Evolutionary conservation across 2,329 filamentous ascomycete genomes (phyloP).

Genomic region (Beauveria sp.): DNA sequence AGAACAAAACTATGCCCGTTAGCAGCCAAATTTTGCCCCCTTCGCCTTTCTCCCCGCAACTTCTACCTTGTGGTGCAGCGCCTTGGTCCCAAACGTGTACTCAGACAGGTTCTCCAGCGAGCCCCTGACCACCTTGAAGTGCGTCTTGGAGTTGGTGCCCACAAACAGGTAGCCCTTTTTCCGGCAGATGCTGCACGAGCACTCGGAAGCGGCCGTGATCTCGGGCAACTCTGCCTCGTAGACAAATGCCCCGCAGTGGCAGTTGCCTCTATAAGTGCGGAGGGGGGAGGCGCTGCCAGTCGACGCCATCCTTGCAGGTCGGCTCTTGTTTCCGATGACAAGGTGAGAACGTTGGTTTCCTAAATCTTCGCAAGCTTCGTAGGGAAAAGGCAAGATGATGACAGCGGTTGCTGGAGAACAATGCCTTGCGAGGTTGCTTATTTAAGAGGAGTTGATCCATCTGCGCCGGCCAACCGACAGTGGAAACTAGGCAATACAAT

Average conservation of each 20-base stretch:
- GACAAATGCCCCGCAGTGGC: constrained; percentile 48
- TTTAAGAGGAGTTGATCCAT: too few species aligned
- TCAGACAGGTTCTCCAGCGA: constrained; percentile 29
- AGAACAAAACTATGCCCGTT: constrained; percentile 40
- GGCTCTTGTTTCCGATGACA: too few species aligned
- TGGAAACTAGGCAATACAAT: neutral
- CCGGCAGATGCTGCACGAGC: constrained; percentile 61
- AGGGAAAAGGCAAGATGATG: too few species aligned
- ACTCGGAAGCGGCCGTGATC: constrained; percentile 46
- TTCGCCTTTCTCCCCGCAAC: neutral
- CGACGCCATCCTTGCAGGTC: neutral
- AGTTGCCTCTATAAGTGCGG: constrained; percentile 47
- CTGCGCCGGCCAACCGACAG: neutral
- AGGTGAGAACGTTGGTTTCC: too few species aligned
- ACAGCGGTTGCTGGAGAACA: too few species aligned
- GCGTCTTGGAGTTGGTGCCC: constrained; percentile 21
- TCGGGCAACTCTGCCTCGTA: constrained; percentile 47
- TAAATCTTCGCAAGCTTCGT: neutral
- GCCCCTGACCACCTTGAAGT: constrained; percentile 41
- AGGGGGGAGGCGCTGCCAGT: neutral
- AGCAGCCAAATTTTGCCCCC: neutral
- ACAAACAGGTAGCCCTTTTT: constrained; percentile 39
- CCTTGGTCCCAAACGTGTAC: constrained; percentile 36
- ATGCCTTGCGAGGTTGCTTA: too few species aligned
- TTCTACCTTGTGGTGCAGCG: constrained; percentile 33